Conservation (phyloP, 768 basidiomycete genomes). For the Lepiota venenata region DNA sequence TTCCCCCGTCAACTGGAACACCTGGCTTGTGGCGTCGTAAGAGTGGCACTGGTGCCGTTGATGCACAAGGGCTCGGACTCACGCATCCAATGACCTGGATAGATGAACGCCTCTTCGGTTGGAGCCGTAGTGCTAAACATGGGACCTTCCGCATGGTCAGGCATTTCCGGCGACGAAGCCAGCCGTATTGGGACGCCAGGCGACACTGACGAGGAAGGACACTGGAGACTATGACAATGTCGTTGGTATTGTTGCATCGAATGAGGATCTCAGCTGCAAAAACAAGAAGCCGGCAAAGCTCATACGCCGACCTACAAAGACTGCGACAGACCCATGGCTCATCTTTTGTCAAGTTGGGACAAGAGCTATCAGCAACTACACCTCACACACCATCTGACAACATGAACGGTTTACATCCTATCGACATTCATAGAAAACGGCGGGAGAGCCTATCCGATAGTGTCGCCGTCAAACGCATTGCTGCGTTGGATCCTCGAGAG, state of each 20-base stretch:
- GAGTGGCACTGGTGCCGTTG: conserved; percentile 78
- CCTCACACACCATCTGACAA: conserved; percentile 22
- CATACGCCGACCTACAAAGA: conserved; percentile 81
- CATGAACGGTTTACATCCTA: conserved; percentile 41
- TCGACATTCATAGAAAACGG: conserved; percentile 46
- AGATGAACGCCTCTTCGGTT: conserved; percentile 91
- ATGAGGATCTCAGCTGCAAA: conserved; percentile 39
- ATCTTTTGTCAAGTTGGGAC: conserved; percentile 8
- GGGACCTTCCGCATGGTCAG: conserved; percentile 92
- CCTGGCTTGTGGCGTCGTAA: conserved; percentile 79
- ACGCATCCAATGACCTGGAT: conserved; percentile 95
- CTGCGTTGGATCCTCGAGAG: conserved; percentile 52
- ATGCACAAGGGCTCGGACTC: conserved; percentile 79
- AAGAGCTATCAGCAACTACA: conserved; percentile 11
- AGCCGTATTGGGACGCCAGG: conserved; percentile 70
- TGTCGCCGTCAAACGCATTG: conserved; percentile 62
- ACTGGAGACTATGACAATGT: conserved; percentile 92
- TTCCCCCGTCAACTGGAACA: conserved; percentile 73
- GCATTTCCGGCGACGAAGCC: conserved; percentile 47
- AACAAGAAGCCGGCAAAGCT: conserved; percentile 60
- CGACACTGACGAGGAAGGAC: conserved; percentile 82
- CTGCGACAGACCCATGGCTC: conserved; percentile 40
- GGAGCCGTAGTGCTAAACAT: conserved; percentile 71
- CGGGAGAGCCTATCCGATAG: conserved; percentile 63
- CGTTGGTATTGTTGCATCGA: conserved; percentile 59